phyloP scores from a whole-genome alignment of 192 early-diverging fungal species.

The Backusella circina region DNA sequence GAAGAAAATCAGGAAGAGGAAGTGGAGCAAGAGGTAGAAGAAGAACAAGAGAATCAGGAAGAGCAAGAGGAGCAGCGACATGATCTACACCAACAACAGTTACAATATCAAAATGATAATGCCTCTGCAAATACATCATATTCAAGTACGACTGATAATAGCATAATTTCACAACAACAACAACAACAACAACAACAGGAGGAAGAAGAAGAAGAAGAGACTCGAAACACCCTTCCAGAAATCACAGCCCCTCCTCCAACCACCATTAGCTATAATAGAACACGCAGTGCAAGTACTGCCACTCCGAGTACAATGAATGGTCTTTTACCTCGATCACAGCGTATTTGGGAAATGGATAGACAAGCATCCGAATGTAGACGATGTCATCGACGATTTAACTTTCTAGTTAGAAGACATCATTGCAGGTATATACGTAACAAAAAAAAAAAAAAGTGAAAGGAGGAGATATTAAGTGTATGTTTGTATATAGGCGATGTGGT shows the following conservation, averaged over 20 bases:
- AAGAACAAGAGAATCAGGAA: neutral
- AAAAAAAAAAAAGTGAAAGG: neutral
- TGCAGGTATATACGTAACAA: conserved; percentile 58
- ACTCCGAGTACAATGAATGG: neutral
- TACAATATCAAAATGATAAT: neutral
- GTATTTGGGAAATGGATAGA: conserved; percentile 76
- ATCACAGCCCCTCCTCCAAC: neutral
- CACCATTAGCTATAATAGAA: neutral
- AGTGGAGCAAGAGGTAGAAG: neutral
- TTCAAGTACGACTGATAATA: neutral
- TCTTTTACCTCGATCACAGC: conserved; percentile 5
- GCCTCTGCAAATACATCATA: neutral
- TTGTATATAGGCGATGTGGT: conserved; percentile 69
- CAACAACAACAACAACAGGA: neutral
- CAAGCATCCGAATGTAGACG: conserved; percentile 65
- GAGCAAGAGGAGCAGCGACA: neutral
- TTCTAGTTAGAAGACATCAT: conserved; percentile 85
- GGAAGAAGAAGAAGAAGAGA: neutral
- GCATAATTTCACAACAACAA: neutral
- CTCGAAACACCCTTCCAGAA: neutral
- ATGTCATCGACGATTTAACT: conserved; percentile 70
- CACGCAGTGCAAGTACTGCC: neutral
- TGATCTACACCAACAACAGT: neutral
- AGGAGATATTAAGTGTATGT: neutral
- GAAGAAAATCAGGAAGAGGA: neutral